These are phyloP conservation scores for Solanum habrochaites DNA, from an alignment of 257 asterid genomes.

Conservation along the genomic window DNA sequence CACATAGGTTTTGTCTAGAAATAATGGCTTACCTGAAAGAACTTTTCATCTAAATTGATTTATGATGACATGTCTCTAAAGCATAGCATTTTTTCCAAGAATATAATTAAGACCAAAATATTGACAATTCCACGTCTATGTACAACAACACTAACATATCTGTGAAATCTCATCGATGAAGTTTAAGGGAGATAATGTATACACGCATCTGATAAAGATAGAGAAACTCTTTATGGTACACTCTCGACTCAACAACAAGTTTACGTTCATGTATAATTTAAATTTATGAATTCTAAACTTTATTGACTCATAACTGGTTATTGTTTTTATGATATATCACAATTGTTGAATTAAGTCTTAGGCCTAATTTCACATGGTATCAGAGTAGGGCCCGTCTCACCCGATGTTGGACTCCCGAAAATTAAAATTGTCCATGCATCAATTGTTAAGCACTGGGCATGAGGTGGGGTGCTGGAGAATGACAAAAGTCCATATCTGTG, in stretches of 20 bases:
- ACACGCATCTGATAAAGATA: background rate
- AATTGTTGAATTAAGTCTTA: too few species aligned
- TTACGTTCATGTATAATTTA: background rate
- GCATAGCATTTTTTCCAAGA: background rate
- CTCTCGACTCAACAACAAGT: background rate
- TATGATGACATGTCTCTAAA: background rate
- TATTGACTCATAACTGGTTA: background rate
- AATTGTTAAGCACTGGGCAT: too few species aligned
- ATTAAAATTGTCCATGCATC: too few species aligned
- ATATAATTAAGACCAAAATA: background rate
- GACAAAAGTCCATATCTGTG: too few species aligned
- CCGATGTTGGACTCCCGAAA: fast-evolving
- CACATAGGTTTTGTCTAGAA: background rate
- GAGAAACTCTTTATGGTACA: background rate
- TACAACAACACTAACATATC: background rate
- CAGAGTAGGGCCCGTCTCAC: too few species aligned
- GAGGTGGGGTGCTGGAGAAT: too few species aligned
- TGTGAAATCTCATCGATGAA: background rate
- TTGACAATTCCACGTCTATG: background rate
- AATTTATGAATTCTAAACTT: background rate
- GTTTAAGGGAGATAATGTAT: background rate
- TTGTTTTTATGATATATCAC: background rate
- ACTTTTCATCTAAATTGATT: background rate
- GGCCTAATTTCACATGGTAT: too few species aligned
- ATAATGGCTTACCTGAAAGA: background rate